These are phyloP conservation scores for Mortierella sp. DNA, from an alignment of 371 early-diverging fungal genomes.

Conservation along the genomic window DNA sequence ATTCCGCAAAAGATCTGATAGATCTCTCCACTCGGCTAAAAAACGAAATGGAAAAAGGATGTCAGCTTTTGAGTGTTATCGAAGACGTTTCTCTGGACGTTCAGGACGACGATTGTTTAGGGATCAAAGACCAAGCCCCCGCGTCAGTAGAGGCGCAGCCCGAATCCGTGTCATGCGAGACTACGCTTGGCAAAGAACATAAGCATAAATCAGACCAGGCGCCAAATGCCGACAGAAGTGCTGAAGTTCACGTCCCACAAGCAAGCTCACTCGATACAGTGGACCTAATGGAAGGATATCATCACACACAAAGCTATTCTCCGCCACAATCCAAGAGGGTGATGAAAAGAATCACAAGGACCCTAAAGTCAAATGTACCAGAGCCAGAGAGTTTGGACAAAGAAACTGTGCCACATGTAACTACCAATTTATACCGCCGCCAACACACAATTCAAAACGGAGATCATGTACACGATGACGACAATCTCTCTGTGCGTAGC, in stretches of 20 bases:
- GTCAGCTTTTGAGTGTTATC: conserved; percentile 27
- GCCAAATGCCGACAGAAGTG: neutral
- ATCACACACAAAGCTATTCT: neutral
- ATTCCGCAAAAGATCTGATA: conserved; percentile 68
- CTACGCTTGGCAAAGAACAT: neutral
- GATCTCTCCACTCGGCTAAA: conserved; percentile 61
- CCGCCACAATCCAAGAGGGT: conserved; percentile 17
- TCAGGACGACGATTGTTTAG: neutral
- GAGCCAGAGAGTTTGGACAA: neutral
- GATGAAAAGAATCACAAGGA: conserved; percentile 24
- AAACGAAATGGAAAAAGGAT: conserved; percentile 44
- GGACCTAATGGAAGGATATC: neutral
- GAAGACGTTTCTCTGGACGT: conserved; percentile 9
- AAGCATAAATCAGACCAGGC: neutral
- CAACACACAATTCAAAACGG: neutral
- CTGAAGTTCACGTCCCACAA: neutral
- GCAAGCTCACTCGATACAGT: neutral
- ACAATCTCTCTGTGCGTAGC: conserved; percentile 27
- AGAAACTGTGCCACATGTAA: neutral
- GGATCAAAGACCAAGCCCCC: neutral
- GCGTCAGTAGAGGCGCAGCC: neutral
- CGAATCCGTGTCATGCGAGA: neutral
- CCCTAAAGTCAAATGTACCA: neutral
- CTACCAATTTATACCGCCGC: conserved; percentile 1
- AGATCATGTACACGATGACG: conserved; percentile 20